Base-by-base conservation (phyloP, 768 basidiomycete species). In the Dioszegia aurantiaca region DNA sequence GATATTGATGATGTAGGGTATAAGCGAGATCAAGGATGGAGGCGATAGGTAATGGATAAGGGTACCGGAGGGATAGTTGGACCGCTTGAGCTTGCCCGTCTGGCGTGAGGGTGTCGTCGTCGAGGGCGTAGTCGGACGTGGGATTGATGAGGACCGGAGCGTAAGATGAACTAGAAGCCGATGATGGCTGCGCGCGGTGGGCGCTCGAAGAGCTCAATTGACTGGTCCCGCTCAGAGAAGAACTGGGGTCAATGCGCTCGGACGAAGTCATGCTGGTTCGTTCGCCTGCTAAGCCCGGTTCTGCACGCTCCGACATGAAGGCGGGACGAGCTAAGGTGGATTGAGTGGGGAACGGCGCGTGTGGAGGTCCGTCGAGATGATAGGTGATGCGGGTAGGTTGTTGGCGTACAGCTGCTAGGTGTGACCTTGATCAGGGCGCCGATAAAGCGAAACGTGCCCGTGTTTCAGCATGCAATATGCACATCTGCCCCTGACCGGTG, bases 31-130 rank as follows among this genome's bases (percentile, higher is more conserved):
- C 68, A 24, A 67, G 36, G 11, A 61, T 5, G 4, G 53, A 44
- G 9, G 58, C 14, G 0, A 67, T 6, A 21, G 63, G 23, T 11
- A 70, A 48, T 14, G 65, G 68, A 42, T 67, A 67, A 23, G 65
- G 63, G 30, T 63, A 60, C 24, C n/a, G 36, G n/a, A 59, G 46
- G 16, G 26, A 12, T 4, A 47, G 46, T n/a, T n/a, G n/a, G n/a
- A n/a, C 16, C 26, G 4, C 8, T 26, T 11, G 16, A 24, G 16
- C 11, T 16, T 40, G 11, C 37, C 6, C 36, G 41, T 2, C 31
- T 5, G 16, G 9, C n/a, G n/a, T 21, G 6, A n/a, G 42, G 17
- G 54, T 3, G 21, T 21, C 31, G 16, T 11, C 5, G 27, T 5
- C 9, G 19, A 30, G 19, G 33, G 23, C 21, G 43, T 14, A 24